Evolutionary conservation across 176 grass and related monocot genomes (phyloP), one percentile per base, ranked within the genome.

Genomic region (Juncus effusus): DNA sequence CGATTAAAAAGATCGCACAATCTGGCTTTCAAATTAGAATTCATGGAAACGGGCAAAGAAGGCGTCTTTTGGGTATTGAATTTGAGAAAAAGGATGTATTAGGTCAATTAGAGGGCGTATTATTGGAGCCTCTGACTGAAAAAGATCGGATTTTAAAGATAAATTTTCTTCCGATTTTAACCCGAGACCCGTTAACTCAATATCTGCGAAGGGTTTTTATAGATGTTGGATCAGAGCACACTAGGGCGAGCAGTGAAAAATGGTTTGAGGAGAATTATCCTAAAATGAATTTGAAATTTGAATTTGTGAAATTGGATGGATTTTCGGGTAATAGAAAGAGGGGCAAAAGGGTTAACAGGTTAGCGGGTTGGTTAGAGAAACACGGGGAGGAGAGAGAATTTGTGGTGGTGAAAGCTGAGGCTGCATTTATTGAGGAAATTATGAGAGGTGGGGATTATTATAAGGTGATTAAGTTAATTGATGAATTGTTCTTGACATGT

Each of bases 1-100:
- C 79, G 12, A 62, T 95, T 52, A 95, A 80, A 82, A 89, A 89
- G 80, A 59, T 65, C 14, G 60, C 62, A 3, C 40, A 38, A 6
- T 62, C 60, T 7, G 16, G 56, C 16, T 19, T 8, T 74, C 45
- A 39, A 19, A 10, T 38, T 39, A 15, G 16, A 38, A 16, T 16
- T 3, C 76, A 69, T 45, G 59, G 40, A 14, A 76, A 50, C 13
- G 12, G 3, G 42, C 35, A 68, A 3, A 45, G 59, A 14, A 81
- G 55, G 38, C 75, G 39, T 10, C 40, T 75, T n/a, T 59, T 51
- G 6, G 41, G 13, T 3, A 56, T 66, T 4, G n/a, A 57, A 9
- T 51, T 54, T 77, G 74, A 16, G 58, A 71, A 74, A 56, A 67
- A 64, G 0, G 42, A 64, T 14, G 62, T 52, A 38, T 50, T 65